These are phyloP conservation scores for Aspergillus fijiensis DNA, from an alignment of 2,329 filamentous ascomycete genomes.

Conservation along the genomic window DNA sequence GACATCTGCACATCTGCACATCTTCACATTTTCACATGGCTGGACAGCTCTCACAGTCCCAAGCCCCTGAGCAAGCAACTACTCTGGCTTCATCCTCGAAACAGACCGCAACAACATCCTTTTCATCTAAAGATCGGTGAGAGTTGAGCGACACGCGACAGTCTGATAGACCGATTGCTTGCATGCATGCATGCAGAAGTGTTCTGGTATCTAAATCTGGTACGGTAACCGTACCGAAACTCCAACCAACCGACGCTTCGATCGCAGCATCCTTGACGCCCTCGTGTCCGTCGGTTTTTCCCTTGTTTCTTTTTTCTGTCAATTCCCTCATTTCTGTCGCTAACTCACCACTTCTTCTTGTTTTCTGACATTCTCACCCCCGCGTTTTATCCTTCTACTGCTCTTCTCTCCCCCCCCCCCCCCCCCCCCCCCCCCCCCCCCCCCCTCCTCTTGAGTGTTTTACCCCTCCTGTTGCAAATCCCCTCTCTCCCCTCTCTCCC, in stretches of 20 bases:
- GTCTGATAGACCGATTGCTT: no score
- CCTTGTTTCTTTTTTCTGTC: background rate
- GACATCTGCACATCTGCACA: no score
- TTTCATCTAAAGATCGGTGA: no score
- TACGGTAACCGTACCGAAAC: background rate
- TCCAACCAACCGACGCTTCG: background rate
- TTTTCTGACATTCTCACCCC: background rate
- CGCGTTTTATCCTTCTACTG: conserved; percentile 1
- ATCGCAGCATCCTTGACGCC: background rate
- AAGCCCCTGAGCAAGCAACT: no score
- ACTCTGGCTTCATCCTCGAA: no score
- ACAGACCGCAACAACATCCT: no score
- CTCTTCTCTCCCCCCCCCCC: background rate
- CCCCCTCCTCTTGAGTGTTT: background rate
- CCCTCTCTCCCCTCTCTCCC: background rate
- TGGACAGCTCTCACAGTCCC: no score
- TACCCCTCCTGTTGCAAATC: background rate
- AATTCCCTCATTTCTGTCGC: conserved; percentile 5
- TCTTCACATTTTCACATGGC: no score
- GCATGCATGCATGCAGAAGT: no score
- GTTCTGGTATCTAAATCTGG: background rate
- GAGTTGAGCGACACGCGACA: no score
- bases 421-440: background rate
- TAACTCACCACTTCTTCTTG: background rate
- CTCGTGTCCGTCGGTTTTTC: background rate